A percentile compares a stretch with the other conserved stretches of the same genome.
Conservation (phyloP, 2,329 filamentous ascomycete species). For the Pseudogymnoascus sp. region DNA sequence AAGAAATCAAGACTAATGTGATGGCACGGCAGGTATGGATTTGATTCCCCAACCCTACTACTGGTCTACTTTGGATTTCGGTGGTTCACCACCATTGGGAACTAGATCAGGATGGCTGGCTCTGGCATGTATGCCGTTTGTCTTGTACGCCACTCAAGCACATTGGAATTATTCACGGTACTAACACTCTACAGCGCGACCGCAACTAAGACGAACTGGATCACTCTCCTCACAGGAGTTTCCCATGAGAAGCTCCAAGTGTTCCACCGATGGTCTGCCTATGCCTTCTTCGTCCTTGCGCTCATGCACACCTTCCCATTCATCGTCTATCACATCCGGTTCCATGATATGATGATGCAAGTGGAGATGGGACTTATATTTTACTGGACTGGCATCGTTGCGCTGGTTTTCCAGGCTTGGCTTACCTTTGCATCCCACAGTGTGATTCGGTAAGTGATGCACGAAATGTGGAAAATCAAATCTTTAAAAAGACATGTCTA, state of each 20-base stretch:
- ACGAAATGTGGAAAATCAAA: not conserved
- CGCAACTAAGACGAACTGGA: slow-evolving; percentile 42
- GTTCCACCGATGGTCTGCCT: slow-evolving; percentile 59
- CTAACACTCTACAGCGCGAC: slow-evolving; percentile 16
- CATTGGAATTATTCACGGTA: not conserved
- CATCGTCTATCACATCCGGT: slow-evolving; percentile 43
- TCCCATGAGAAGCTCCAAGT: slow-evolving; percentile 60
- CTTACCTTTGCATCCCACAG: slow-evolving; percentile 48
- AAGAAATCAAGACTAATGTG: not conserved
- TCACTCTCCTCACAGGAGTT: slow-evolving; percentile 56
- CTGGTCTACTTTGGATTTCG: slow-evolving; percentile 42
- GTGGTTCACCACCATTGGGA: slow-evolving; percentile 52
- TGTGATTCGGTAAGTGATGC: slow-evolving; percentile 37
- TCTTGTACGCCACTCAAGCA: slow-evolving; percentile 32
- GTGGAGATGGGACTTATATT: slow-evolving; percentile 37
- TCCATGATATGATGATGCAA: slow-evolving; percentile 40
- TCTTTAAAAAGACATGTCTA: not conserved
- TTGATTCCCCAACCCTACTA: slow-evolving; percentile 47
- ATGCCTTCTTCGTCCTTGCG: slow-evolving; percentile 52
- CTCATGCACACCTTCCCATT: slow-evolving; percentile 58
- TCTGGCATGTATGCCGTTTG: slow-evolving; percentile 58
- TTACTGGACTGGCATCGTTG: slow-evolving; percentile 51
- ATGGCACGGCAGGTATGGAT: slow-evolving; percentile 34
- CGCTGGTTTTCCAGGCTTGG: slow-evolving; percentile 46
- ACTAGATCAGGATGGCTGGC: slow-evolving; percentile 60